These are phyloP conservation scores for Schizophyllum amplum DNA, from an alignment of 1,284 basidiomycete genomes.

Conservation along the genomic window DNA sequence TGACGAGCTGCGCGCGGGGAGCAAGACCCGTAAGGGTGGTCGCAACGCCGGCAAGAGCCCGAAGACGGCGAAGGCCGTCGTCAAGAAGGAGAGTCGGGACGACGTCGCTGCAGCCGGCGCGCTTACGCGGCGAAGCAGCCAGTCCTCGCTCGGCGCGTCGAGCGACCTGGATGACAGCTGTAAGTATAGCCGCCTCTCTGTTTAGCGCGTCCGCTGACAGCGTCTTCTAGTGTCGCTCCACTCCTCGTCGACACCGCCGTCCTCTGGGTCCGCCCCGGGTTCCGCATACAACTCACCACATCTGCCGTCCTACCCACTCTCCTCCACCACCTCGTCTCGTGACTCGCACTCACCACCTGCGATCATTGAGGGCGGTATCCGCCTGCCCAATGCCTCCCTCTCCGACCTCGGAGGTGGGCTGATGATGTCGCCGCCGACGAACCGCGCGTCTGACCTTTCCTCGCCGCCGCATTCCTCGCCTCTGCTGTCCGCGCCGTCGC, in stretches of 20 bases:
- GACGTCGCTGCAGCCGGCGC: background rate
- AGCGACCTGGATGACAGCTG: background rate
- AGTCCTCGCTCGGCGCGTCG: background rate
- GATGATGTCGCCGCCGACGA: constrained; percentile 11
- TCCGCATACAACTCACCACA: constrained; percentile 1
- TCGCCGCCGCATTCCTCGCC: background rate
- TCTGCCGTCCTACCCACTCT: background rate
- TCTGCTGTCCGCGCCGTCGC: background rate
- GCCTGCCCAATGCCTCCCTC: constrained; percentile 11
- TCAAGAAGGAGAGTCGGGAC: constrained; percentile 3
- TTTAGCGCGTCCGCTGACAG: background rate
- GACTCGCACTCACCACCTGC: background rate
- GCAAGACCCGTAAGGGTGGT: constrained; percentile 47
- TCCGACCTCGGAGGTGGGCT: constrained; percentile 8
- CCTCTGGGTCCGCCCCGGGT: background rate
- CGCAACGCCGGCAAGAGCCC: constrained; percentile 5
- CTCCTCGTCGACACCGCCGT: background rate
- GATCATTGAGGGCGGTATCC: constrained; percentile 7
- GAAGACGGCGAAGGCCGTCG: constrained; percentile 4
- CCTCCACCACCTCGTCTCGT: background rate
- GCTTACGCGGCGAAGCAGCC: background rate
- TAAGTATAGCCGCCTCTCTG: background rate
- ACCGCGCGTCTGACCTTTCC: background rate
- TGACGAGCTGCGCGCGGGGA: constrained; percentile 74
- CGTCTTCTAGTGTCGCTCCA: background rate